These are phyloP conservation scores for Periconia macrospinosa DNA, from an alignment of 2,329 filamentous ascomycete genomes.

Conservation along the genomic window DNA sequence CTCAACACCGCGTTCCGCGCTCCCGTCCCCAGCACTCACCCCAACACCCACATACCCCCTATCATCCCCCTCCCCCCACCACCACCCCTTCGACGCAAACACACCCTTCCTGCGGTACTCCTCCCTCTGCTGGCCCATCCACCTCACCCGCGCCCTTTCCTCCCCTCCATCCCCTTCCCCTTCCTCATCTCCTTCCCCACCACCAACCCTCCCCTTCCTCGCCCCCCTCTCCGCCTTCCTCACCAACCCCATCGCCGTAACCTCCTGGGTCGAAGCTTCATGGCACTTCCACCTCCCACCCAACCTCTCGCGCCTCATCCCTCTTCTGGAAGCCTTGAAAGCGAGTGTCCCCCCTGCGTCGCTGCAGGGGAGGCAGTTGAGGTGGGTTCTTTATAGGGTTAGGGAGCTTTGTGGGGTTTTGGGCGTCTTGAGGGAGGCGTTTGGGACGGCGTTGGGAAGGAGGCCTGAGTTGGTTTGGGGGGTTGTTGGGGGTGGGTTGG, in stretches of 20 bases:
- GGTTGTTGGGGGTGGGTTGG: conserved; percentile 11
- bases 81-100: conserved; percentile 21
- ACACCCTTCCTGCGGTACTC: conserved; percentile 36
- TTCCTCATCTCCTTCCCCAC: not conserved
- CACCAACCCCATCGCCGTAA: conserved; percentile 26
- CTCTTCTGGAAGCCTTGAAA: conserved; percentile 23
- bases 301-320: conserved; percentile 31
- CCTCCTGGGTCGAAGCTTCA: conserved; percentile 36
- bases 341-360: conserved; percentile 23
- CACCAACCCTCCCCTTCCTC: conserved; percentile 20
- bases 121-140: conserved; percentile 35
- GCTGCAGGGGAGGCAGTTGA: conserved; percentile 26
- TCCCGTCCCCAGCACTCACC: conserved; percentile 1
- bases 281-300: conserved; percentile 34
- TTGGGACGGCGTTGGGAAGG: conserved; percentile 19
- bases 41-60: conserved; percentile 8
- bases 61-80: not conserved
- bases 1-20: conserved; percentile 1
- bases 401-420: conserved; percentile 26
- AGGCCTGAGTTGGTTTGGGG: conserved; percentile 36
- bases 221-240: conserved; percentile 27
- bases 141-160: conserved; percentile 29
- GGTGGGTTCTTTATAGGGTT: conserved; percentile 24
- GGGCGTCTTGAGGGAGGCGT: conserved; percentile 23
- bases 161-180: not conserved